phyloP scores from a whole-genome alignment of 2,329 filamentous ascomycete species.

The Talaromyces sp. region DNA sequence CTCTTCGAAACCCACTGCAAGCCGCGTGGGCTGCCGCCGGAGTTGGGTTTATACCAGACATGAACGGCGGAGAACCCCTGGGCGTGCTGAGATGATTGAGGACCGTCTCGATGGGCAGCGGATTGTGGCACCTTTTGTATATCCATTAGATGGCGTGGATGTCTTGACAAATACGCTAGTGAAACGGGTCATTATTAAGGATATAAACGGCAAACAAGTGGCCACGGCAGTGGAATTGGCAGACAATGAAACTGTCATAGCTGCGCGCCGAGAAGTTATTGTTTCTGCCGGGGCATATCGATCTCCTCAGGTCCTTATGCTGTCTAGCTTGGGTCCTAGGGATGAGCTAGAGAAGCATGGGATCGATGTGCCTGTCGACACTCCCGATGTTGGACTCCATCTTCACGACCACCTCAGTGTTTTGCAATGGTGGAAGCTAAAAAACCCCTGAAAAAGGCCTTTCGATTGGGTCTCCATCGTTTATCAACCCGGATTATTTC shows the following conservation, averaged over 20 bases:
- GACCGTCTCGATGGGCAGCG: conserved; percentile 8
- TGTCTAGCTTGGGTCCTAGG: conserved; percentile 24
- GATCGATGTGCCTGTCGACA: conserved; percentile 19
- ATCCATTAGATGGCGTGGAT: neutral
- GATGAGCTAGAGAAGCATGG: conserved; percentile 18
- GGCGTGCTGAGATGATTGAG: conserved; percentile 6
- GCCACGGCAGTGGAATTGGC: neutral
- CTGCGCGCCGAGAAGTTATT: conserved; percentile 37
- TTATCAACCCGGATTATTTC: conserved; percentile 10
- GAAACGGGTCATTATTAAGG: conserved; percentile 1
- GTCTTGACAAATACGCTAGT: conserved; percentile 1
- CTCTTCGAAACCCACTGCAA: conserved; percentile 8
- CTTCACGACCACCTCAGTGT: conserved; percentile 10
- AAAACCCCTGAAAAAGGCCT: conserved; percentile 14
- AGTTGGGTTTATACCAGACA: neutral
- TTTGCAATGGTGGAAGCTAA: conserved; percentile 14
- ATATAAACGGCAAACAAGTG: neutral
- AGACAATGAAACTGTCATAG: neutral
- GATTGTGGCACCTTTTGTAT: neutral
- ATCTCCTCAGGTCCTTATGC: conserved; percentile 35
- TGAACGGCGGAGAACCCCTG: conserved; percentile 1
- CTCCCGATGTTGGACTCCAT: conserved; percentile 7
- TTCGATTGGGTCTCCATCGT: conserved; percentile 12
- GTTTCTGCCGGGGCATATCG: conserved; percentile 38
- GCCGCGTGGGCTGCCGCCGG: conserved; percentile 3